Evolutionary conservation across 106 monocot genomes (phyloP).

Genomic region (Posidonia australis): DNA sequence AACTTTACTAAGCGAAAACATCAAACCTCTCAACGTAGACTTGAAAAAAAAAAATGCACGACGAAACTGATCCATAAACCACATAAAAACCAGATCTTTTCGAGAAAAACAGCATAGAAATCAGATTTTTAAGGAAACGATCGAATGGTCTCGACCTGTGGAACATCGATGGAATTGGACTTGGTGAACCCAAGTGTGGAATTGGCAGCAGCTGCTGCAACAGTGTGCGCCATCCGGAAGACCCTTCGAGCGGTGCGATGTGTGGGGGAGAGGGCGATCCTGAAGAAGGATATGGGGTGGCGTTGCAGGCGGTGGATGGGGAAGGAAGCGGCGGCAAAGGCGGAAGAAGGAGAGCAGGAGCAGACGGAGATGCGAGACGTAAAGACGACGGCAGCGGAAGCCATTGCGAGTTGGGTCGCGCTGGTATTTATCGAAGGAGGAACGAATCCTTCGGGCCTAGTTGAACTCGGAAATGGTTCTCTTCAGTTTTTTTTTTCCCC

Average conservation of each 20-base stretch:
- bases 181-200: constrained; percentile 44
- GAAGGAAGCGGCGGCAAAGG: not conserved
- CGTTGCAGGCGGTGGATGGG: not conserved
- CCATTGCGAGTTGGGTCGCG: constrained; percentile 1
- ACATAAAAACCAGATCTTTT: not conserved
- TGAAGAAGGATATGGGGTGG: not conserved
- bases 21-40: not conserved
- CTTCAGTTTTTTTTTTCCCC: no score
- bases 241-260: no score
- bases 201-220: not conserved
- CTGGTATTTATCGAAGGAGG: constrained; percentile 7
- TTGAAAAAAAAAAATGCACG: not conserved
- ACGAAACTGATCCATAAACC: no score
- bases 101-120: not conserved
- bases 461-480: no score
- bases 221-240: constrained; percentile 15
- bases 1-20: no score
- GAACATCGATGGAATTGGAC: constrained; percentile 23
- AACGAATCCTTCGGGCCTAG: no score
- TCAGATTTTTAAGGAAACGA: not conserved
- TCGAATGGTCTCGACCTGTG: constrained; percentile 26
- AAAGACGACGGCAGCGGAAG: constrained; percentile 5
- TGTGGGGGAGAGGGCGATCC: constrained; percentile 2
- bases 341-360: not conserved
- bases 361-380: constrained; percentile 14